Evolutionary conservation across 2,329 filamentous ascomycete species (phyloP).

Genomic region (Diaporthe vaccinii): DNA sequence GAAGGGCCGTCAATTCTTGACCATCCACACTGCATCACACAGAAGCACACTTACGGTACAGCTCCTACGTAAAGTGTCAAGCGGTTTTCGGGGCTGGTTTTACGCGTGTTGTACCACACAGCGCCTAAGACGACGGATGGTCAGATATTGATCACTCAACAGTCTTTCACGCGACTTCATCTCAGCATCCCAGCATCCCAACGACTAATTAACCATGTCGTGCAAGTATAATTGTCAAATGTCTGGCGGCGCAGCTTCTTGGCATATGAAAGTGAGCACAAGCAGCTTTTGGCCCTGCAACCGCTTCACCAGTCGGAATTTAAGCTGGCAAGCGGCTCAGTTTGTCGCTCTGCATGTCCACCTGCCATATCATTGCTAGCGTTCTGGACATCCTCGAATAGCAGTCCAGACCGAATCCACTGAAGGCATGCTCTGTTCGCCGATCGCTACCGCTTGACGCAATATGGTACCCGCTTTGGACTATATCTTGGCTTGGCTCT

Average conservation of each 20-base stretch:
- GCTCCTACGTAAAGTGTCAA: background rate
- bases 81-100: background rate
- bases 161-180: background rate
- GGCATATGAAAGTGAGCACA: background rate
- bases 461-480: conserved; percentile 5
- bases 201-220: background rate
- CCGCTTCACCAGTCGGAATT: background rate
- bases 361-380: background rate
- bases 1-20: background rate
- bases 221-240: background rate
- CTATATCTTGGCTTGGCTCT: conserved; percentile 12
- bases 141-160: background rate
- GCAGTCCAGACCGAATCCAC: background rate
- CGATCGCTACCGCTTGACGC: background rate
- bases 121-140: background rate
- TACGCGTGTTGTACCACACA: background rate
- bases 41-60: background rate
- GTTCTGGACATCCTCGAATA: background rate
- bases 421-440: background rate
- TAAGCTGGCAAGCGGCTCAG: background rate
- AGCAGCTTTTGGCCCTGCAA: background rate
- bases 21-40: background rate
- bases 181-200: background rate
- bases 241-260: background rate
- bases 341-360: background rate